Evolutionary conservation across 805 yeast genomes (phyloP).

Genomic region (Candida broadrunensis): DNA sequence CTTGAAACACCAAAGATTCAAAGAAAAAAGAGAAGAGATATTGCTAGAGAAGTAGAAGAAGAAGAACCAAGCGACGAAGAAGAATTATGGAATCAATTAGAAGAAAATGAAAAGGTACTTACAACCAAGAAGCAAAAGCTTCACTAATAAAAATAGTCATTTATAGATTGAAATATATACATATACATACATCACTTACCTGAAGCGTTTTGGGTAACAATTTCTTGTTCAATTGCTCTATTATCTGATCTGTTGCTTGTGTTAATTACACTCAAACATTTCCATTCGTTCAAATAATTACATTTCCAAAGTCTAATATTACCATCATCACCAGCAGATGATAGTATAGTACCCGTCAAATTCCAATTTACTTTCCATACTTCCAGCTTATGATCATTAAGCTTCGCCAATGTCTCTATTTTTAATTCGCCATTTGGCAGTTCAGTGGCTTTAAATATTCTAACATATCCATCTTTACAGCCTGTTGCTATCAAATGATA

Average conservation of each 20-base stretch:
- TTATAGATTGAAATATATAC: neutral
- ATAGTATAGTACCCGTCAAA: conserved; percentile 83
- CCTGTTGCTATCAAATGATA: conserved; percentile 91
- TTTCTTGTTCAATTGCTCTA: conserved; percentile 12
- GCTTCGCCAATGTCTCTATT: conserved; percentile 62
- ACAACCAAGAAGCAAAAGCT: conserved; percentile 28
- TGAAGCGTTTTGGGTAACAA: neutral
- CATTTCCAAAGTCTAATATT: conserved; percentile 90
- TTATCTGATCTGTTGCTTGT: conserved; percentile 23
- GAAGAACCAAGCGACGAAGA: conserved; percentile 33
- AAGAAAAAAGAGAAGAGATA: conserved; percentile 21
- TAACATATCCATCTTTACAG: conserved; percentile 88
- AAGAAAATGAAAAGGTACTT: conserved; percentile 22
- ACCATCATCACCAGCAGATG: conserved; percentile 96
- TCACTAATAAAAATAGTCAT: neutral
- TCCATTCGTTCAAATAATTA: conserved; percentile 79
- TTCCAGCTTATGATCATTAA: conserved; percentile 78
- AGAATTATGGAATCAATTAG: conserved; percentile 39
- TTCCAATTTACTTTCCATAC: conserved; percentile 98
- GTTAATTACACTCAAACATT: conserved; percentile 74
- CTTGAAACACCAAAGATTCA: conserved; percentile 9
- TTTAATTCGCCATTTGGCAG: conserved; percentile 23
- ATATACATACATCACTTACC: neutral
- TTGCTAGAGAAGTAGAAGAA: conserved; percentile 17
- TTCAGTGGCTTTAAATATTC: conserved; percentile 67